Evolutionary conservation across 1,284 basidiomycete species (phyloP).

Genomic region (Trichosporon sp.): DNA sequence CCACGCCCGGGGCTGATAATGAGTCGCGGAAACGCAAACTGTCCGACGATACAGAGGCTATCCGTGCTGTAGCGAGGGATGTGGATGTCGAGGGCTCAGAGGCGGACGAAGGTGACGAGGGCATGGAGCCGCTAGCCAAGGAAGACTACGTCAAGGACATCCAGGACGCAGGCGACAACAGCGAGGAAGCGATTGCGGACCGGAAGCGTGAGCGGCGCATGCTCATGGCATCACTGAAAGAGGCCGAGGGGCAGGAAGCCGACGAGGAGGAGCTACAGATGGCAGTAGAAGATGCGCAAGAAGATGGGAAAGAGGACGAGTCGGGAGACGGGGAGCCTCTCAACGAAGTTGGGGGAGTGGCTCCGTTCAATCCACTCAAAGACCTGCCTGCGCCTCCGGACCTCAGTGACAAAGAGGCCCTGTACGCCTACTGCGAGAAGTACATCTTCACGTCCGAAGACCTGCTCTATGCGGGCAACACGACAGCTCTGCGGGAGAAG

Average conservation of each 20-base stretch:
- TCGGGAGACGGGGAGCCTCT: constrained; percentile 20
- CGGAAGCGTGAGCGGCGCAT: constrained; percentile 11
- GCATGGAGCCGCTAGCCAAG: constrained; percentile 49
- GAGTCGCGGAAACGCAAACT: background rate
- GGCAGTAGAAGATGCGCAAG: constrained; percentile 11
- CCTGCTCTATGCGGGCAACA: constrained; percentile 23
- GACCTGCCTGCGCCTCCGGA: constrained; percentile 13
- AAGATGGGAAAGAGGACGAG: constrained; percentile 17
- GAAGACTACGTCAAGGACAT: constrained; percentile 24
- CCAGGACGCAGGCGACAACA: constrained; percentile 16
- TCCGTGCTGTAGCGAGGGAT: background rate
- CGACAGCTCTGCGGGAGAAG: constrained; percentile 12
- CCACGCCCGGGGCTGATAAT: no score
- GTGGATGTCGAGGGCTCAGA: background rate
- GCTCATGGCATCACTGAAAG: constrained; percentile 12
- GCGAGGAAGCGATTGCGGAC: constrained; percentile 6
- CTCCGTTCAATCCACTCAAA: background rate
- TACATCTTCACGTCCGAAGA: constrained; percentile 32
- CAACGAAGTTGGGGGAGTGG: background rate
- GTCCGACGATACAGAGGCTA: constrained; percentile 7
- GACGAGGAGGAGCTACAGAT: constrained; percentile 21
- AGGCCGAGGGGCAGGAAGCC: constrained; percentile 12
- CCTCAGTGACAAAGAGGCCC: constrained; percentile 34
- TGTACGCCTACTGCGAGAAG: constrained; percentile 27
- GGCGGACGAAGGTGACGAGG: constrained; percentile 37